These are phyloP conservation scores for Evernia prunastri DNA, from an alignment of 495 filamentous ascomycete genomes.

Conservation along the genomic window DNA sequence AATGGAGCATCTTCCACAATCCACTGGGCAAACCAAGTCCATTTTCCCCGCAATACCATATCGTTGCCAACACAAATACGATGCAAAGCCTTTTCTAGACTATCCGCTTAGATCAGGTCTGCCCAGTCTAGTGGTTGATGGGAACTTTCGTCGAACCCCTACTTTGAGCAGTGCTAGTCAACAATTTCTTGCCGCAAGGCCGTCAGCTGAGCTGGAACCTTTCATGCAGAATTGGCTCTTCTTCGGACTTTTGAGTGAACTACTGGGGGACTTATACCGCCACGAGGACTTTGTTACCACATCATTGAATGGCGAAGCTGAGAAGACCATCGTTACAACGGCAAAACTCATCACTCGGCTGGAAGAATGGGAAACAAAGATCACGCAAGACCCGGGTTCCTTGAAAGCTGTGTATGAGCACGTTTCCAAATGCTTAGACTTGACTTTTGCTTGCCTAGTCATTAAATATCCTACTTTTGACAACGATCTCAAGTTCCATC, in stretches of 20 bases:
- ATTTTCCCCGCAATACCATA: neutral
- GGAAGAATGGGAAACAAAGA: neutral
- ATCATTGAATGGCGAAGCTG: neutral
- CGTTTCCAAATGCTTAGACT: constrained; percentile 4
- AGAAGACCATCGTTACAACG: constrained; percentile 16
- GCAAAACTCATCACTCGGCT: constrained; percentile 13
- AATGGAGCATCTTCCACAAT: neutral
- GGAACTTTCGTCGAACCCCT: neutral
- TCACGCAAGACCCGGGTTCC: neutral
- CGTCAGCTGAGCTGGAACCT: constrained; percentile 6
- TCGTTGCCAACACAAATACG: neutral
- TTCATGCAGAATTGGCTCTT: constrained; percentile 20
- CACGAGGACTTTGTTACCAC: constrained; percentile 15
- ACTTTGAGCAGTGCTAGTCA: neutral
- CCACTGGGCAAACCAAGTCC: neutral
- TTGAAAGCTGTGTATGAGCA: neutral
- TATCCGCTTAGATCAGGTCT: neutral
- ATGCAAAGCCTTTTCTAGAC: neutral
- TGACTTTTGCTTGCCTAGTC: constrained; percentile 12
- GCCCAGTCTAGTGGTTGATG: neutral
- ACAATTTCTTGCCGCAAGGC: neutral
- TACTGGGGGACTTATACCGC: constrained; percentile 13
- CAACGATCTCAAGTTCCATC: constrained; percentile 18
- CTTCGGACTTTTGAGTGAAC: constrained; percentile 17
- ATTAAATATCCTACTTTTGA: constrained; percentile 6